phyloP scores from a whole-genome alignment of 208 protist genomes.

The Trypanosoma cruzi region DNA sequence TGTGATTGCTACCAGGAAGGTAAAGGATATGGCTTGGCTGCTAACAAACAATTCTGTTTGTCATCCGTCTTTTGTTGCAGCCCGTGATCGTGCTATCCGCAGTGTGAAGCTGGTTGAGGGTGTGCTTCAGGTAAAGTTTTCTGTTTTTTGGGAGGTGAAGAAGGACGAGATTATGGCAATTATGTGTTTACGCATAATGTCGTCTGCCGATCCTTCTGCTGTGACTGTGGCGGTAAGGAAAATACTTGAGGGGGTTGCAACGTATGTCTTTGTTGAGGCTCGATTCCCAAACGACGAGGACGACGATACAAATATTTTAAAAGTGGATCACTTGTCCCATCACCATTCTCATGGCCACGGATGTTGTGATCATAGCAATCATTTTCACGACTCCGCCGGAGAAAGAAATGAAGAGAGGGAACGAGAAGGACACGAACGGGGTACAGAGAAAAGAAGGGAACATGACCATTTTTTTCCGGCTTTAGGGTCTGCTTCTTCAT shows the following conservation, averaged over 20 bases:
- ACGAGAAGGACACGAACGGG: neutral
- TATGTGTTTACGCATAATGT: constrained; percentile 46
- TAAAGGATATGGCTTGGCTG: constrained; percentile 42
- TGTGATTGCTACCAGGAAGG: constrained; percentile 25
- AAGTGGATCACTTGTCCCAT: constrained; percentile 4
- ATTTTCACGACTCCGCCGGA: neutral
- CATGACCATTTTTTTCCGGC: neutral
- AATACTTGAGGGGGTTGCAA: constrained; percentile 40
- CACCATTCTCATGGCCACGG: no score
- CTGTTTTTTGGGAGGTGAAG: constrained; percentile 51
- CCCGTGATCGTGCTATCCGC: constrained; percentile 47
- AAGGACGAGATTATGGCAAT: constrained; percentile 51
- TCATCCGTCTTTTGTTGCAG: constrained; percentile 18
- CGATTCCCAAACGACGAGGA: constrained; percentile 13
- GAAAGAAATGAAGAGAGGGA: neutral
- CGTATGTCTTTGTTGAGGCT: constrained; percentile 60
- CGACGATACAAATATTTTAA: constrained; percentile 3
- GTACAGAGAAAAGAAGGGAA: neutral
- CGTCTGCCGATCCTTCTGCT: constrained; percentile 37
- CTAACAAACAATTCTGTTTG: constrained; percentile 67
- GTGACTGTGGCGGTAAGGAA: constrained; percentile 36
- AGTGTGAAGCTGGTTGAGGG: constrained; percentile 45
- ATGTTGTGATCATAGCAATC: neutral
- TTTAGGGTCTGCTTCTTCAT: neutral
- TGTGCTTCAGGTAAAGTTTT: constrained; percentile 58